Evolutionary conservation across 2,329 filamentous ascomycete genomes (phyloP), one percentile per base, ranked within the genome.

Genomic region (Graphilbum ipis-grandicollis): DNA sequence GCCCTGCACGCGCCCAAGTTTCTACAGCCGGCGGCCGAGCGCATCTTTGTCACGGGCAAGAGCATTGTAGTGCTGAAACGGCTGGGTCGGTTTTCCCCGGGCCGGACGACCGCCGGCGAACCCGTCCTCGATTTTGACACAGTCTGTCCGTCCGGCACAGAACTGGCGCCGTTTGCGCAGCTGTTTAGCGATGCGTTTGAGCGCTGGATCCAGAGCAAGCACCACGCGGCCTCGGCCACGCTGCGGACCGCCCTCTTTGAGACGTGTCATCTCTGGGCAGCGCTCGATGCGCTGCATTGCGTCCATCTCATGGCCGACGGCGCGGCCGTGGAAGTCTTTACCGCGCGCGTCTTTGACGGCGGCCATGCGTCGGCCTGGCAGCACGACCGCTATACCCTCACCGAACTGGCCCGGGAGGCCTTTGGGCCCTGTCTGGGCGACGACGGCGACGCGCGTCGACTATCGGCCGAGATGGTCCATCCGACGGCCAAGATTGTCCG

Each of bases 41-140:
- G 75, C 43, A 83, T 94, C 28, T 88, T 93, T 48, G 84, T 77
- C 1, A 77, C 83, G 2, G 88, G 88, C 0, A 94, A 94, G 55
- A 92, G 79, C 47, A 76, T 90, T 38, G 72, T 90, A 1, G 79
- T 94, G 32, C 58, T 94, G n/a, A 77, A 76, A 41, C 70, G 78
- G 34, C 62, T 93, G 10, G 71, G 75, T 30, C 62, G 66, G 38
- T 62, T 68, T 41, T 12, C 47, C 47, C 43, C 39, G 52, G 41
- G 41, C 43, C 38, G 41, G n/a, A n/a, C n/a, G 10, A 31, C 9
- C 41, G 52, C 36, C 46, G 40, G 43, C 36, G 66, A 65, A 43
- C 64, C 58, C 25, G 56, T 46, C 13, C 53, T 83, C n/a, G 62
- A 70, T 29, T 74, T 75, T 41, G 60, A 67, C 1, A 55, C 60